Evolutionary conservation across 192 early-diverging fungal genomes (phyloP).

Genomic region (Tieghemiomyces parasiticus): DNA sequence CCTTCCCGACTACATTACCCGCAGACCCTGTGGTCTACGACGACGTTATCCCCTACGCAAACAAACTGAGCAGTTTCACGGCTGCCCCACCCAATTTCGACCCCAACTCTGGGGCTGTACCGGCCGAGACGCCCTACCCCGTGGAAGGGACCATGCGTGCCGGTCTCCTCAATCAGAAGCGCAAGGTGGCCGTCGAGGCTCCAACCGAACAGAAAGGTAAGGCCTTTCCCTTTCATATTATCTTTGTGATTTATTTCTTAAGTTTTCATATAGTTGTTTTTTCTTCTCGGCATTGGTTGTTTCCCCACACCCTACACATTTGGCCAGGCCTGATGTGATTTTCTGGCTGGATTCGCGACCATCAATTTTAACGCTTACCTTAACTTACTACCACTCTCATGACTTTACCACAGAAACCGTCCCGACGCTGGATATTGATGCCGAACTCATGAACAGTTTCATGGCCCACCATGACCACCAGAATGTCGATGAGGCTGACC

Average conservation of each 20-base stretch:
- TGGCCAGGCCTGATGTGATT: too few relatives aligned
- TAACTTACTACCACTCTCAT: too few relatives aligned
- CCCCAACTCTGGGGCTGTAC: constrained; percentile 14
- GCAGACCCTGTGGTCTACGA: not conserved
- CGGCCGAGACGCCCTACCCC: constrained; percentile 29
- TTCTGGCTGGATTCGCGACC: too few relatives aligned
- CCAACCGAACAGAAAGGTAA: constrained; percentile 10
- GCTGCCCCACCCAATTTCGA: constrained; percentile 32
- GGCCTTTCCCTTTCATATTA: too few relatives aligned
- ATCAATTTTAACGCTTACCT: too few relatives aligned
- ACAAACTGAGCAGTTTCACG: constrained; percentile 28
- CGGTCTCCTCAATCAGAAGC: constrained; percentile 25
- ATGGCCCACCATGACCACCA: constrained; percentile 17
- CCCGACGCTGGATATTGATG: constrained; percentile 1
- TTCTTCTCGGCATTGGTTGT: too few relatives aligned
- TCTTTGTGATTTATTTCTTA: too few relatives aligned
- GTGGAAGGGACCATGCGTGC: constrained; percentile 27
- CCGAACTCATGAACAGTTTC: constrained; percentile 11
- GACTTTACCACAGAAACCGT: not conserved
- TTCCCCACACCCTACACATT: too few relatives aligned
- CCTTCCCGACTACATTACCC: too few relatives aligned
- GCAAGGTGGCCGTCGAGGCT: constrained; percentile 14
- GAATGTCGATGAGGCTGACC: constrained; percentile 23
- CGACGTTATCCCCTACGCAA: constrained; percentile 33
- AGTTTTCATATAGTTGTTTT: too few relatives aligned